Base-by-base conservation (phyloP, 805 yeast genomes). In the Candida methanosorbosa region DNA sequence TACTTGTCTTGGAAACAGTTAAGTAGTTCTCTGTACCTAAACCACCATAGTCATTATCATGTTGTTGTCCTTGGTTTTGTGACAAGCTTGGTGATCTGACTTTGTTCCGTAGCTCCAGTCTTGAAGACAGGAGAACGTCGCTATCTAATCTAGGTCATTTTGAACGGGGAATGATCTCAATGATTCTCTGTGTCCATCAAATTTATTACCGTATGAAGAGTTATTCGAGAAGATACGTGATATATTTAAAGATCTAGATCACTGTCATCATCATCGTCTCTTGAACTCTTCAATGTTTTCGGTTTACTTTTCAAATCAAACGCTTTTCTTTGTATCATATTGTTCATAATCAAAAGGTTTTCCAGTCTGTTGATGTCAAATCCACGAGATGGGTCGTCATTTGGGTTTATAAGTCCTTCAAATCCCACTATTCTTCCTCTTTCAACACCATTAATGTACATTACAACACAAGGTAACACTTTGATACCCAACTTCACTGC, bases 381-480 rank as follows among this genome's bases (percentile, higher is more conserved):
- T 27, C 63, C 68, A 33, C 66, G 64, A 3, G 65, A 27, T 4
- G 47, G 58, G 33, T 67, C 59, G 24, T 63, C 64, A 29, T 49
- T 53, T 36, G 43, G 48, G 8, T 34, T 51, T 46, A 20, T 75
- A 29, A 84, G 57, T 22, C 70, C 68, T 34, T 77, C 78, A 46
- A 85, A 79, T 5, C 95, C 95, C 5, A 83, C 67, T 5, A 83
- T 48, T 40, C 84, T 58, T 12, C 68, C 65, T 4, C 62, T 50
- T 45, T 82, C 90, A 29, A 65, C 55, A 1, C 88, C 88, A 25
- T 69, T 60, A 11, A 58, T 60, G 48, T 78, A 85, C 8, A 75
- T 62, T 2, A 81, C 55, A 2, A 84, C 76, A 43, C 77, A 78
- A 0, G 95, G 95, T 5, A 85, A 61, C 9, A 80, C 76, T 49